Evolutionary conservation across 306 rosid genomes (phyloP), one percentile per base, ranked within the genome.

Genomic region (Chamaecrista fasciculata): DNA sequence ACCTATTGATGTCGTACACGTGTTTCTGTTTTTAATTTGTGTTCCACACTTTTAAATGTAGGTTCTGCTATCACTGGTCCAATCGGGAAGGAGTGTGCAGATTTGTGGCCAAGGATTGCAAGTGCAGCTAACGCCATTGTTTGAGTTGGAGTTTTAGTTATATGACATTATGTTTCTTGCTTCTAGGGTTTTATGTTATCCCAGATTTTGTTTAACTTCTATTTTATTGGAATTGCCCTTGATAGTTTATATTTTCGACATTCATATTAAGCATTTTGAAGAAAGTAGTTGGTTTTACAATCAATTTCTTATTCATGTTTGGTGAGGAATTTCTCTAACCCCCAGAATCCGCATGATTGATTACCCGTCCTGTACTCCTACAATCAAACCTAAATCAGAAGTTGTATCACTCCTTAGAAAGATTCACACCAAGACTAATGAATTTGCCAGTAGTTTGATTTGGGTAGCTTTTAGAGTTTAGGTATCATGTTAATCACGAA

Each of bases 61-160:
- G 97, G 96, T 1, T 89, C 96, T 60, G 95, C 96, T 0, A 92
- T 92, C 21, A 92, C 98, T 8, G 98, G 96, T 6, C 96, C 96
- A 16, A 92, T 89, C 0, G 96, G 92, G 0, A 89, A 92, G 78
- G 98, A 92, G 62, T 92, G 98, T 6, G 96, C 98, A 4, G 98
- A 92, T 85, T 80, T 92, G 25, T 89, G 92, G 98, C 98, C 98
- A 0, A 92, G 96, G 64, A 92, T 92, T 73, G 97, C 97, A 0
- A 92, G 96, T 84, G 97, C 97, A 2, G 95, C 97, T 26, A 92
- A 92, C 23, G 97, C 97, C 0, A 87, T 92, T 9, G 97, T 86
- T 25, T 92, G 70, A 81, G 62, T 23, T 8, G 26, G 26, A 44
- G 25, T 48, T 49, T 23, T 57, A 28, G 16, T 68, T 9, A 2